Base-by-base conservation (phyloP, 257 asterid genomes). In the Datura wrightii region DNA sequence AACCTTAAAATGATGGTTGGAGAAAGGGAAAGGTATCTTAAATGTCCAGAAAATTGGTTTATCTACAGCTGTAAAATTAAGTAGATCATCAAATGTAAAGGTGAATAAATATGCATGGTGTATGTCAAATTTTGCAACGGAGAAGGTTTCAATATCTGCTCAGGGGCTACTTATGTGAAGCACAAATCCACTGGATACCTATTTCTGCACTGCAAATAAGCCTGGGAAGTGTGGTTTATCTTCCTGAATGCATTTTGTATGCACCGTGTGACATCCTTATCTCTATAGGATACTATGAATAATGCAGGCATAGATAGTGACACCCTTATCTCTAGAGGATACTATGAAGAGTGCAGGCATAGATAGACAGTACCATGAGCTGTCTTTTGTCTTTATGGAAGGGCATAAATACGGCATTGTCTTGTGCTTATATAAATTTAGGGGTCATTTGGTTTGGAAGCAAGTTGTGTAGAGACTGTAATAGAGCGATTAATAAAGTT, bases 211-310 rank as follows among this genome's bases (percentile, higher is more conserved):
- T 31, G 39, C 41, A 62, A 62, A 24, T 24, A 62, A 24, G 8
- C 70, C 41, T 62, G 70, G 70, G 70, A 24, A 24, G 14, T 24
- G 41, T 62, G 39, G 41, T 10, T 54, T 62, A 13, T 62, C 16
- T 62, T 62, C 70, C 70, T 62, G 70, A 62, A 62, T 62, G 70
- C 37, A 62, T 34, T 24, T 60, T 62, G 70, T 16, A 16, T 62
- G 70, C 41, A 62, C 14, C 16, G 5, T 62, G 70, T 24, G 70
- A 62, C 41, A 62, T 16, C 56, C 56, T 46, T 6, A 4, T 46
- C 50, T 46, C 9, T 46, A 16, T 8, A 54, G 31, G 24, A 56
- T 56, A n/a, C 24, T 16, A n/a, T 56, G 31, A 56, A 56, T 6
- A 46, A 7, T 46, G 8, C 50, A 6, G 50, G 50, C 8, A 46